These are phyloP conservation scores for Crithidia fasciculata DNA, from an alignment of 208 protist genomes.

Conservation along the genomic window DNA sequence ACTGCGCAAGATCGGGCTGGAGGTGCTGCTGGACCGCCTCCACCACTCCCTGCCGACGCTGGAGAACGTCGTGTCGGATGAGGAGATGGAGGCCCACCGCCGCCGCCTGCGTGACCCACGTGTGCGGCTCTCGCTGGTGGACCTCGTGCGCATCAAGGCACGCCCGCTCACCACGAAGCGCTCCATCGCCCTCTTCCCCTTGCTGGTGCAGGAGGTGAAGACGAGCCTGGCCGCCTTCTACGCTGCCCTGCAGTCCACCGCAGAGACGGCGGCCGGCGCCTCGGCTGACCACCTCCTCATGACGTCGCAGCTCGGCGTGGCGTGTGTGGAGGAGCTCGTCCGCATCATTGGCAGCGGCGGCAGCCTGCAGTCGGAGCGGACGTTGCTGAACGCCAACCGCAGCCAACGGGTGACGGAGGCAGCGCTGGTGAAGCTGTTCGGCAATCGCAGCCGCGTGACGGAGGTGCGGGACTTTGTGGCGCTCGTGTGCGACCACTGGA, in stretches of 20 bases:
- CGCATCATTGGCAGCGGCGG: slow-evolving; percentile 87
- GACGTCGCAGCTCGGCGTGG: slow-evolving; percentile 55
- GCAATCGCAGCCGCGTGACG: slow-evolving; percentile 72
- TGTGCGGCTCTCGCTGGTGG: slow-evolving; percentile 73
- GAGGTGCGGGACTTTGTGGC: slow-evolving; percentile 68
- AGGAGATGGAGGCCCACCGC: slow-evolving; percentile 79
- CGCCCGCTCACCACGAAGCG: slow-evolving; percentile 86
- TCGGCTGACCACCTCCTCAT: slow-evolving; percentile 31
- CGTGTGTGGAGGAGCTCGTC: slow-evolving; percentile 83
- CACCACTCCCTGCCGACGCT: slow-evolving; percentile 88
- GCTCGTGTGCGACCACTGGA: slow-evolving; percentile 48
- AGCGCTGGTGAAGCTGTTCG: slow-evolving; percentile 78
- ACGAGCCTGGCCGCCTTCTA: slow-evolving; percentile 26
- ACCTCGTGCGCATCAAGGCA: slow-evolving; percentile 84
- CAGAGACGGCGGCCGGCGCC: slow-evolving; percentile 2
- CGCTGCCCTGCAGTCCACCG: slow-evolving; percentile 14
- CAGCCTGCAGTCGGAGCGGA: slow-evolving; percentile 88
- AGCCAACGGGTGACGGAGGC: slow-evolving; percentile 74
- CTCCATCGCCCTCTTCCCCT: slow-evolving; percentile 69
- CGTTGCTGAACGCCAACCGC: slow-evolving; percentile 81
- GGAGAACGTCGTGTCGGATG: slow-evolving; percentile 81
- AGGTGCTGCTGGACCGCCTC: slow-evolving; percentile 89
- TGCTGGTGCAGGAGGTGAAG: slow-evolving; percentile 53
- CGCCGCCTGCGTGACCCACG: slow-evolving; percentile 80
- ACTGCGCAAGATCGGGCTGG: slow-evolving; percentile 81